Evolutionary conservation across 257 asterid genomes (phyloP).

Genomic region (Solanum microdontum): DNA sequence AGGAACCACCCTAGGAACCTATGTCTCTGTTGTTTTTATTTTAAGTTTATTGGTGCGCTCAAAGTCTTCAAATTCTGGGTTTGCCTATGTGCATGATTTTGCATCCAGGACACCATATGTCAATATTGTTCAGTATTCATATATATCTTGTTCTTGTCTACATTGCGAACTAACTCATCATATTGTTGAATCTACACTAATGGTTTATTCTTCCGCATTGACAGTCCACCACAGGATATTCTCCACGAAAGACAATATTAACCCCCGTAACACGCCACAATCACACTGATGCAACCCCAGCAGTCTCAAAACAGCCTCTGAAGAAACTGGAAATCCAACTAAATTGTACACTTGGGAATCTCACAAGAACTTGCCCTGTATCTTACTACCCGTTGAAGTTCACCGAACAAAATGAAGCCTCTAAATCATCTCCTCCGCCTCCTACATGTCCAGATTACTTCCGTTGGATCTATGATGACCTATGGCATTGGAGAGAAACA

Average conservation of each 20-base stretch:
- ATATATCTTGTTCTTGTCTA: not conserved
- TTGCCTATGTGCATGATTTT: not conserved
- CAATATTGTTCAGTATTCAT: not conserved
- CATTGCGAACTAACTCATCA: not conserved
- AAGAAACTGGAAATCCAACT: constrained; percentile 18
- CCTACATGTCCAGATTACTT: constrained; percentile 27
- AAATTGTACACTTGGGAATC: constrained; percentile 17
- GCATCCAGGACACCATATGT: not conserved
- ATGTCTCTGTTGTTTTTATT: not conserved
- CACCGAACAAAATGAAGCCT: not conserved
- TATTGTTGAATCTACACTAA: not conserved
- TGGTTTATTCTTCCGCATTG: not conserved
- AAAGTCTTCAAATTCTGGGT: not conserved
- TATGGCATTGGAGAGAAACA: constrained; percentile 36
- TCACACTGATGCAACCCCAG: not conserved
- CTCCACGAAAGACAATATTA: constrained; percentile 19
- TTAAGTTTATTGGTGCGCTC: not conserved
- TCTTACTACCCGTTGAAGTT: constrained; percentile 27
- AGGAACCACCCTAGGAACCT: not conserved
- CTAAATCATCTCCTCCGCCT: not conserved
- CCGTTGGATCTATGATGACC: constrained; percentile 29
- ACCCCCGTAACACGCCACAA: constrained; percentile 2
- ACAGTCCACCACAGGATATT: constrained; percentile 29
- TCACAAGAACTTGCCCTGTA: constrained; percentile 16
- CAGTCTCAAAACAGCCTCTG: not conserved